Conservation (phyloP, 2,329 filamentous ascomycete species). For the Stromatinia cepivora region DNA sequence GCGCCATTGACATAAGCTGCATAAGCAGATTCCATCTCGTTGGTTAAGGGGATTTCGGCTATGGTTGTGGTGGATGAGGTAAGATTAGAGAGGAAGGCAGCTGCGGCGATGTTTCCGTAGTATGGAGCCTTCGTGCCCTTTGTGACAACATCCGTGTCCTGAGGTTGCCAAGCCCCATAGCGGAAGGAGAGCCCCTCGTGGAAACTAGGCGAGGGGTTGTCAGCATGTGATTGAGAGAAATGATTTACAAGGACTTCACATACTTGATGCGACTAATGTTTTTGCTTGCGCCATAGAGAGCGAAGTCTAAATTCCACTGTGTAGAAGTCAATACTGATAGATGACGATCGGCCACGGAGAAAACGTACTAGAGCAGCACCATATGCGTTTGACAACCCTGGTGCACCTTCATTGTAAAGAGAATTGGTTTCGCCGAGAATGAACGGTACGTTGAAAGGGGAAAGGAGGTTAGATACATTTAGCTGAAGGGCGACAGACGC, state of each 20-base stretch:
- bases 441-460: constrained; percentile 38
- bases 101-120: constrained; percentile 61
- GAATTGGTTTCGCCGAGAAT: constrained; percentile 54
- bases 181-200: constrained; percentile 65
- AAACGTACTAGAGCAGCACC: constrained; percentile 54
- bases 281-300: constrained; percentile 55
- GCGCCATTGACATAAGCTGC: constrained; percentile 51
- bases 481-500: constrained; percentile 48
- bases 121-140: constrained; percentile 63
- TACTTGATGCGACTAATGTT: constrained; percentile 56
- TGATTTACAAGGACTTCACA: not conserved
- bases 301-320: constrained; percentile 61
- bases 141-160: constrained; percentile 50
- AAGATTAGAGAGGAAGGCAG: constrained; percentile 53
- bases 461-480: constrained; percentile 40
- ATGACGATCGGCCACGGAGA: not conserved
- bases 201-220: constrained; percentile 44
- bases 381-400: constrained; percentile 63
- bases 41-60: constrained; percentile 48
- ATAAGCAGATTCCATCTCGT: constrained; percentile 52
- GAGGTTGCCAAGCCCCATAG: constrained; percentile 61
- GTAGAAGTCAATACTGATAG: not conserved
- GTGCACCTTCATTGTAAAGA: constrained; percentile 60
- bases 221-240: not conserved
- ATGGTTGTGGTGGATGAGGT: constrained; percentile 45